Evolutionary conservation across 2,329 filamentous ascomycete species (phyloP).

Genomic region (Talaromyces sp.): DNA sequence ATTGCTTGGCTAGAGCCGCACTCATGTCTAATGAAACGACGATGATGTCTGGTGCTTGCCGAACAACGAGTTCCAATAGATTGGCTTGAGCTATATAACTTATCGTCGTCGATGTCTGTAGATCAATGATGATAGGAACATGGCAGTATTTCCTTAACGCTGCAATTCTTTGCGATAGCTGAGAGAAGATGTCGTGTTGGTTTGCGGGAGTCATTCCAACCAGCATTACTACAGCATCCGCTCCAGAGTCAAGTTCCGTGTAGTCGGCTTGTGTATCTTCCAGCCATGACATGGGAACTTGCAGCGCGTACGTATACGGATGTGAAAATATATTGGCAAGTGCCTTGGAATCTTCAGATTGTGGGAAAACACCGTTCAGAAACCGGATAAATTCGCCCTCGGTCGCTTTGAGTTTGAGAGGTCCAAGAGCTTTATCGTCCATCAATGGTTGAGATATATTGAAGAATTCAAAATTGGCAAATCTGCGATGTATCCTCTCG

Average conservation of each 20-base stretch:
- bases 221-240: slow-evolving; percentile 63
- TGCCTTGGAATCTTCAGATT: slow-evolving; percentile 54
- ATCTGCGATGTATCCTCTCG: slow-evolving; percentile 56
- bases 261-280: slow-evolving; percentile 55
- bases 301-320: slow-evolving; percentile 64
- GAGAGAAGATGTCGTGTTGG: slow-evolving; percentile 4
- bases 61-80: slow-evolving; percentile 12
- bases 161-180: slow-evolving; percentile 9
- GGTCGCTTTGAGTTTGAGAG: slow-evolving; percentile 63
- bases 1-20: not conserved
- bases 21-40: slow-evolving; percentile 9
- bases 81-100: not conserved
- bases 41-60: slow-evolving; percentile 15
- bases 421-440: slow-evolving; percentile 24
- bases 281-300: slow-evolving; percentile 57
- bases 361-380: slow-evolving; percentile 52
- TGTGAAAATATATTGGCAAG: slow-evolving; percentile 48
- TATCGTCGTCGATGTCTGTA: not conserved
- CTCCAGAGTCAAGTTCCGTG: slow-evolving; percentile 62
- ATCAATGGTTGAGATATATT: slow-evolving; percentile 60
- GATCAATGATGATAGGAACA: slow-evolving; percentile 14
- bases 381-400: slow-evolving; percentile 69
- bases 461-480: slow-evolving; percentile 73
- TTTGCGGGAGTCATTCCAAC: slow-evolving; percentile 29
- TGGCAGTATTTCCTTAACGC: slow-evolving; percentile 14